A percentile compares a stretch with the other conserved stretches of the same genome.
These are phyloP conservation scores for Cryoendolithus antarcticus DNA, from an alignment of 2,329 filamentous ascomycete species.

Conservation along the genomic window DNA sequence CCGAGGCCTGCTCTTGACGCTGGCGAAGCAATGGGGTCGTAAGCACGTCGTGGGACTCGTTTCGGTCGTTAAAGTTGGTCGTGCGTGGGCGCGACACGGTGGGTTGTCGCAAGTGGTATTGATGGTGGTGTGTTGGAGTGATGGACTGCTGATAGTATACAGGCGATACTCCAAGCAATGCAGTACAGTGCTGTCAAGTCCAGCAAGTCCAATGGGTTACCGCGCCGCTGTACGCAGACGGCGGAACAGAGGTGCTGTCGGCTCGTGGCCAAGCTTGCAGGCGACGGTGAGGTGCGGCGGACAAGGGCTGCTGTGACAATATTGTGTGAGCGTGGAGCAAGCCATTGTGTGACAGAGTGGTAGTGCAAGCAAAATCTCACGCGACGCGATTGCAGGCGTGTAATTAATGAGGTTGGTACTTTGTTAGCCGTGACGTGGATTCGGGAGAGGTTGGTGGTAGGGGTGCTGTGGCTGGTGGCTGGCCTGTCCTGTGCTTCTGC, in stretches of 20 bases:
- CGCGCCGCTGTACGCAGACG: slow-evolving; percentile 5
- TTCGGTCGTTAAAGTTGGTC: slow-evolving; percentile 38
- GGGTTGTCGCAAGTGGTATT: slow-evolving; percentile 1
- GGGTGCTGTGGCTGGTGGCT: no score
- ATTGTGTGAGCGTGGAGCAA: no score
- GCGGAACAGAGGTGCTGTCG: not conserved
- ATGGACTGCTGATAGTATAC: not conserved
- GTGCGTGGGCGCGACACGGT: slow-evolving; percentile 32
- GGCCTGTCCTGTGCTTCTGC: no score
- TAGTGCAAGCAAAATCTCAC: no score
- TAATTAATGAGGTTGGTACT: no score
- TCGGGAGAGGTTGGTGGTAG: no score
- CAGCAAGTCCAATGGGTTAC: slow-evolving; percentile 4
- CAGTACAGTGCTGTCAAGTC: not conserved
- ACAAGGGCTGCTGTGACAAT: no score
- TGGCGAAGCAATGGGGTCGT: slow-evolving; percentile 37
- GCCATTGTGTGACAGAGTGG: no score
- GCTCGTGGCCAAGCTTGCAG: slow-evolving; percentile 1
- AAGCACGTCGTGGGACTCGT: slow-evolving; percentile 42
- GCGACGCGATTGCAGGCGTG: no score
- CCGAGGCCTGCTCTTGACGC: slow-evolving; percentile 34
- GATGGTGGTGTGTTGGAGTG: slow-evolving; percentile 1
- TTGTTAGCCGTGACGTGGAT: no score
- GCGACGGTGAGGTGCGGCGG: not conserved
- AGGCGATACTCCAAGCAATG: slow-evolving; percentile 1